Evolutionary conservation across 1,284 basidiomycete genomes (phyloP).

Genomic region (Ustilago lituana): DNA sequence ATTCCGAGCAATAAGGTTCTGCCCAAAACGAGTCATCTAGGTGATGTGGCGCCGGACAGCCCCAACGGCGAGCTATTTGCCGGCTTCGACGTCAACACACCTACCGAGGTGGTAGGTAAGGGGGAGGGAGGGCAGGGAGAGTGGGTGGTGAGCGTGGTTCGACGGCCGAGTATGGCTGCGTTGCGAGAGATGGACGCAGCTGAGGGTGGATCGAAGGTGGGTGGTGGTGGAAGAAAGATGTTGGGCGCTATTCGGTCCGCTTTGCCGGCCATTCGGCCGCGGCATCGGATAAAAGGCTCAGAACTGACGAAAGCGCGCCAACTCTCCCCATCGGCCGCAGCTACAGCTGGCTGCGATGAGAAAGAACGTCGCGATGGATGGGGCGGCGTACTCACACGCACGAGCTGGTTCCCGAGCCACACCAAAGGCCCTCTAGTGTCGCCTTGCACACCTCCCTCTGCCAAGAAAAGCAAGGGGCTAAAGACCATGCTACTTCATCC

Average conservation of each 20-base stretch:
- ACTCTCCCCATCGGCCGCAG: too few species aligned
- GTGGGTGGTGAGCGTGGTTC: slow-evolving; percentile 8
- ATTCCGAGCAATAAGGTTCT: too few species aligned
- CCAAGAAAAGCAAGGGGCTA: not conserved
- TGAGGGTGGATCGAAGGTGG: not conserved
- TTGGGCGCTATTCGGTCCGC: slow-evolving; percentile 10
- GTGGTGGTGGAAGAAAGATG: too few species aligned
- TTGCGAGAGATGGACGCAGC: slow-evolving; percentile 5
- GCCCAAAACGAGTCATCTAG: slow-evolving; percentile 17
- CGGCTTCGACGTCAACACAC: slow-evolving; percentile 16
- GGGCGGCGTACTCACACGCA: slow-evolving; percentile 31
- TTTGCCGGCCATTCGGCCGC: slow-evolving; percentile 4
- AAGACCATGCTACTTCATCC: slow-evolving; percentile 14
- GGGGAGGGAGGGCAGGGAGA: not conserved
- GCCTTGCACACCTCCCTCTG: not conserved
- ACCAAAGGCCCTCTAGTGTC: slow-evolving; percentile 29
- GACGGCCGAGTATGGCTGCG: slow-evolving; percentile 14
- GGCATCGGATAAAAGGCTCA: slow-evolving; percentile 22
- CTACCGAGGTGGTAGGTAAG: not conserved
- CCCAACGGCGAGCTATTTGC: slow-evolving; percentile 35
- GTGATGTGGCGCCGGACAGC: slow-evolving; percentile 24
- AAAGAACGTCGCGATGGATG: slow-evolving; percentile 33
- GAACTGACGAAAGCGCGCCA: too few species aligned
- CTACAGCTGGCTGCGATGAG: too few species aligned
- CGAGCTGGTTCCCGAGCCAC: slow-evolving; percentile 31